phyloP scores from a whole-genome alignment of 345 rosid species.

The Syzygium aqueum region DNA sequence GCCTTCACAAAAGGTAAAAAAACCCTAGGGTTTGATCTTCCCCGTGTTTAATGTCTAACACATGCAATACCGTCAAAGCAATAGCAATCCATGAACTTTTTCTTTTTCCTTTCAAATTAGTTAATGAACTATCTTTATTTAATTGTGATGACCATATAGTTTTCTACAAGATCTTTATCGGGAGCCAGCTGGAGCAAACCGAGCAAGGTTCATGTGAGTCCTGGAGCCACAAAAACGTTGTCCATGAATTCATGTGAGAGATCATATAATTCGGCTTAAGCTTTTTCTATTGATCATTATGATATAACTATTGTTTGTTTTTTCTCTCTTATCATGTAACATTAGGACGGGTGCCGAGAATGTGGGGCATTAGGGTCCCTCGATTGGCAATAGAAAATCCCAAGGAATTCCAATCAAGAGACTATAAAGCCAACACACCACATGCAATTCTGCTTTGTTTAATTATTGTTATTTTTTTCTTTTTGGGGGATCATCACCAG shows the following conservation, averaged over 20 bases:
- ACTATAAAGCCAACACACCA: neutral
- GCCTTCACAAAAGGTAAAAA: neutral
- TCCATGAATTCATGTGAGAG: neutral
- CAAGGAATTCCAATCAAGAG: neutral
- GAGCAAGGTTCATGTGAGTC: neutral
- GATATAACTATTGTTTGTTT: neutral
- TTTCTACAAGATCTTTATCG: neutral
- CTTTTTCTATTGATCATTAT: neutral
- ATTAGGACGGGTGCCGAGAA: neutral
- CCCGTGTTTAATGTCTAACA: neutral
- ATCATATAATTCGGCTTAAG: neutral
- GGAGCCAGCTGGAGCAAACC: neutral
- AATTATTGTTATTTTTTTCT: neutral
- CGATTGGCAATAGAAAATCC: neutral
- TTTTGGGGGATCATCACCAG: neutral
- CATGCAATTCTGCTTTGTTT: neutral
- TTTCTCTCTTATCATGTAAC: neutral
- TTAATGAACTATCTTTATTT: neutral
- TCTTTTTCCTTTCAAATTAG: neutral
- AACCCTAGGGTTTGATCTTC: neutral
- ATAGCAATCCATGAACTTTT: neutral
- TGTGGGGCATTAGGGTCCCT: neutral
- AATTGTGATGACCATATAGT: neutral
- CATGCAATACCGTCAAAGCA: neutral
- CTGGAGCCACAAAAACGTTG: neutral